Conservation (phyloP, 495 filamentous ascomycete species). For the Talaromyces proteolyticus region DNA sequence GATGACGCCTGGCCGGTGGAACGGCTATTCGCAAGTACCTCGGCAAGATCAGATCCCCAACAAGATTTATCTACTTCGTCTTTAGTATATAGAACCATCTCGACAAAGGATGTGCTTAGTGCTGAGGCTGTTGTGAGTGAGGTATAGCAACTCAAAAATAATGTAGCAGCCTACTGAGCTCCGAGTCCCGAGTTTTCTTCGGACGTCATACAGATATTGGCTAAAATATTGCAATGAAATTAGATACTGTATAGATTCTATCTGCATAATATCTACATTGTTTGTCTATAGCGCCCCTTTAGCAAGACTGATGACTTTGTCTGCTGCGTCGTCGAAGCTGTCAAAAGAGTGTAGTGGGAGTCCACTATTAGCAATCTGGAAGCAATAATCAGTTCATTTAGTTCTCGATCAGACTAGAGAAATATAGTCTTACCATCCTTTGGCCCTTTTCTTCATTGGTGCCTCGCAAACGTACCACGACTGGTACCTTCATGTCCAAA, state of each 20-base stretch:
- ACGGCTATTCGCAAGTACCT: no score
- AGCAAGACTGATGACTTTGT: conserved; percentile 67
- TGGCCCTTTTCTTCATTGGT: conserved; percentile 76
- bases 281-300: background rate
- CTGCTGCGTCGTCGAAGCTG: conserved; percentile 73
- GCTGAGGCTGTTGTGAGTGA: no score
- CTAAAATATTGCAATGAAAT: no score
- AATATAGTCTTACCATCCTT: conserved; percentile 49
- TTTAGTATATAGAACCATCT: background rate
- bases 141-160: no score
- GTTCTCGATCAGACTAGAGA: conserved; percentile 9
- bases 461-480: conserved; percentile 79
- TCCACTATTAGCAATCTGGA: conserved; percentile 65
- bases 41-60: background rate
- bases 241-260: no score
- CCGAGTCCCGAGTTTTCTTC: background rate
- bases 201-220: no score
- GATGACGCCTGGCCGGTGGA: no score
- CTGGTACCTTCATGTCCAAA: conserved; percentile 61
- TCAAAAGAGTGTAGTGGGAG: conserved; percentile 71
- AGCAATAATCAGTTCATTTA: background rate
- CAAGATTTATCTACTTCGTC: no score
- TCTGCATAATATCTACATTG: no score
- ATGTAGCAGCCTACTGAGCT: background rate
- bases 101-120: no score